Base-by-base conservation (phyloP, 108 stramenopile species). In the Licmophora abbreviata region DNA sequence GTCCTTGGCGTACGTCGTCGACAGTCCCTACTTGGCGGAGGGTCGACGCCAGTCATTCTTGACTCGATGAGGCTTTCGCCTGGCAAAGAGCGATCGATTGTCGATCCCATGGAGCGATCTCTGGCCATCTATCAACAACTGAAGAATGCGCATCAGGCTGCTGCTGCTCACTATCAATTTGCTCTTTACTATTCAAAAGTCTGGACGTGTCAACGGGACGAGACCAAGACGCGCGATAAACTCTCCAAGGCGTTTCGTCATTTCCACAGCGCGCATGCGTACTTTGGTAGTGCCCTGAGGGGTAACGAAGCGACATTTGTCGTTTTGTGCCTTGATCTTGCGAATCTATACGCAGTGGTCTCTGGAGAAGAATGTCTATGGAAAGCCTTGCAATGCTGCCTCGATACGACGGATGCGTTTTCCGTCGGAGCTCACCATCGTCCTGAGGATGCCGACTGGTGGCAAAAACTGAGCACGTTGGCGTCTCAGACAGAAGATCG, bases 131-230 rank as follows among this genome's bases (percentile, higher is more conserved):
- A 86, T 53, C 71, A 81, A 44, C 63, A 71, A 28, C 60, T 73
- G 17, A 73, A 81, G 25, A 91, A 81, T 35, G 44, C 51, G 6
- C 80, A 86, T 40, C 84, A 91, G 59, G 83, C 80, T 42, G 89
- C 89, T 2, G 89, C 89, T 22, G 76, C 75, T 5, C 77, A 91
- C 43, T 91, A 91, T 54, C 89, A 91, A 36, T 63, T 91, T 9
- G 89, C 89, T 3, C 62, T 83, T 18, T 85, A 75, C 37, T 85
- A 60, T 53, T 61, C 72, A 20, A 83, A 81, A 37, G 61, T 91
- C 1, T 91, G 85, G 85, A 86, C 85, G 10, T 84, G 85, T 51
- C 85, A 91, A 61, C 60, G 78, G 0, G 76, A 86, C 48, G 85
- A 91, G 50, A 23, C 54, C 7, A 82, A 82, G 46, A 87, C 89